Conservation (phyloP, 2,329 filamentous ascomycete species). For the Plenodomus lindquistii region DNA sequence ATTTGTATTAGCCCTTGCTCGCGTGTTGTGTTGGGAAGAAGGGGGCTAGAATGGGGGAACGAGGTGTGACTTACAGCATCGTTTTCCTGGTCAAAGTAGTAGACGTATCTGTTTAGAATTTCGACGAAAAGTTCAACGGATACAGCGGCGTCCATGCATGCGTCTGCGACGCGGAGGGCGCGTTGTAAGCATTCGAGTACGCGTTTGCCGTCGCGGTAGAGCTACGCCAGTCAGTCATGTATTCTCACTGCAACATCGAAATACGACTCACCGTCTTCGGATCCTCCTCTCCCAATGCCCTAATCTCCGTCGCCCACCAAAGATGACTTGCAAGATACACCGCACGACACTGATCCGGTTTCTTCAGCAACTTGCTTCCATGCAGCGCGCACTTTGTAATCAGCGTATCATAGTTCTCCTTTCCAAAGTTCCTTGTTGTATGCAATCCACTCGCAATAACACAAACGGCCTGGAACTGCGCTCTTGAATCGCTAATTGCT, state of each 20-base stretch:
- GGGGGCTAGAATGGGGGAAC: background rate
- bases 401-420: constrained; percentile 97
- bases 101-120: constrained; percentile 96
- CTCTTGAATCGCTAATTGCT: constrained; percentile 90
- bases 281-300: constrained; percentile 77
- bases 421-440: constrained; percentile 85
- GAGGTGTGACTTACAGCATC: constrained; percentile 68
- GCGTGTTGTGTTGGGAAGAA: background rate
- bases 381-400: constrained; percentile 98
- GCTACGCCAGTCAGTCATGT: constrained; percentile 46
- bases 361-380: constrained; percentile 94
- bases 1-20: constrained; percentile 6
- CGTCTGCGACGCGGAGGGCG: constrained; percentile 92
- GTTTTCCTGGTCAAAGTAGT: constrained; percentile 99
- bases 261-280: constrained; percentile 68
- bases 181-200: constrained; percentile 96
- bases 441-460: constrained; percentile 89
- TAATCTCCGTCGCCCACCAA: constrained; percentile 94
- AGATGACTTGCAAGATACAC: constrained; percentile 96
- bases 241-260: too few species aligned
- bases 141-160: constrained; percentile 97
- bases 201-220: constrained; percentile 96
- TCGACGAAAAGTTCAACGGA: constrained; percentile 98
- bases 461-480: constrained; percentile 97
- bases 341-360: constrained; percentile 95